Evolutionary conservation across 129 eudicot genomes (phyloP), one percentile per base, ranked within the genome.

Genomic region (Daucus carota): DNA sequence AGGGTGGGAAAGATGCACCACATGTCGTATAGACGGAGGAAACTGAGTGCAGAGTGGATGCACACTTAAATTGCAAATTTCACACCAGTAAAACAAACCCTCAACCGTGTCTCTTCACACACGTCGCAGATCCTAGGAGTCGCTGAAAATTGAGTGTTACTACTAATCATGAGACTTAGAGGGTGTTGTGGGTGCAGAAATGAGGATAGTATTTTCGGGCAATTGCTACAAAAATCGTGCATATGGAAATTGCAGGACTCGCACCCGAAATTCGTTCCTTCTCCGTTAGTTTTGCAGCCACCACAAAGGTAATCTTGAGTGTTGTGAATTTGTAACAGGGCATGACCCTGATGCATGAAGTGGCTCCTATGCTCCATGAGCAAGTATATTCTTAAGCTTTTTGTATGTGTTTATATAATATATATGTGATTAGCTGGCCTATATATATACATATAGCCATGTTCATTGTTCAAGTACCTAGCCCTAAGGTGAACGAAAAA

Each of bases 31-130:
- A 0, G 8, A 26, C 12, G n/a, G 74, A 40, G 87, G 87, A 36
- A 84, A 54, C 20, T 73, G 81, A 5, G 79, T 80, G 70, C 87
- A 84, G 0, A 84, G 73, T 0, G 87, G 87, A 67, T 84, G 87
- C 33, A 80, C 84, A 40, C 76, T 81, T 41, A 84, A 84, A 1
- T 84, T 76, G 44, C 87, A 84, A 32, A 5, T 76, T 8, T 76
- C 59, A 75, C 87, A 84, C 76, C 79, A 65, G 28, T 80, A 84
- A 74, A 84, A 84, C 32, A 84, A 32, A 4, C 87, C 84, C 38
- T 42, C 75, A 1, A 80, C 59, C 4, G 46, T n/a, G 7, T n/a
- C n/a, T 80, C 82, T 2, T 17, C 0, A 11, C 87, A 84, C 47
- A 80, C 74, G 36, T 80, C 75, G 43, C 87, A 84, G 22, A 41